Evolutionary conservation across 2,329 filamentous ascomycete genomes (phyloP).

Genomic region (Lasiodiplodia sp.): DNA sequence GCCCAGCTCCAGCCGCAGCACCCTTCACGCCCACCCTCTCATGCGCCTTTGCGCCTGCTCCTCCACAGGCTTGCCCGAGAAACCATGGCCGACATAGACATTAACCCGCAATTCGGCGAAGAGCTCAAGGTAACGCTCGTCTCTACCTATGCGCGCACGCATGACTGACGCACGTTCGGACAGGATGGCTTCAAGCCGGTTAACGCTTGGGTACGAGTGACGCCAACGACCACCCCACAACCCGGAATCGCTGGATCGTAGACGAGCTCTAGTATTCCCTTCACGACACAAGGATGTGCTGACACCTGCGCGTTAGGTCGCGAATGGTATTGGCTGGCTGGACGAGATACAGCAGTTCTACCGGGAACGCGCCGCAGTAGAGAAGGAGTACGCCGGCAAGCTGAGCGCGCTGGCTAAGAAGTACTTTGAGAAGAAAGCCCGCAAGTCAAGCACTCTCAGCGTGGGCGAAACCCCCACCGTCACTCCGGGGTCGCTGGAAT

Average conservation of each 20-base stretch:
- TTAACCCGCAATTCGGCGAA: conserved; percentile 84
- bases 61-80: neutral
- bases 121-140: conserved; percentile 80
- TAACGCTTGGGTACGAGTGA: conserved; percentile 76
- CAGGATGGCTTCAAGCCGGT: conserved; percentile 97
- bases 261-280: neutral
- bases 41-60: conserved; percentile 16
- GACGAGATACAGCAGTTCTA: conserved; percentile 98
- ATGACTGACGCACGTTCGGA: conserved; percentile 34
- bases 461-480: conserved; percentile 92
- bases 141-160: conserved; percentile 22
- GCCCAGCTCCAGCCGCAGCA: conserved; percentile 12
- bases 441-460: conserved; percentile 84
- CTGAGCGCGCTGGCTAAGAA: conserved; percentile 89
- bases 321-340: conserved; percentile 89
- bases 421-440: conserved; percentile 96
- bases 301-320: conserved; percentile 59
- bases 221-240: conserved; percentile 32
- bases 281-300: neutral
- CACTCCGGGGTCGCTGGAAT: conserved; percentile 95
- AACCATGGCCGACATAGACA: conserved; percentile 81
- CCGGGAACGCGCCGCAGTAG: conserved; percentile 89
- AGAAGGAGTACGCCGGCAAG: conserved; percentile 95
- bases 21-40: conserved; percentile 20
- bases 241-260: conserved; percentile 4